These are phyloP conservation scores for Pestalotiopsis sp. DNA, from an alignment of 2,329 filamentous ascomycete genomes.

Conservation along the genomic window DNA sequence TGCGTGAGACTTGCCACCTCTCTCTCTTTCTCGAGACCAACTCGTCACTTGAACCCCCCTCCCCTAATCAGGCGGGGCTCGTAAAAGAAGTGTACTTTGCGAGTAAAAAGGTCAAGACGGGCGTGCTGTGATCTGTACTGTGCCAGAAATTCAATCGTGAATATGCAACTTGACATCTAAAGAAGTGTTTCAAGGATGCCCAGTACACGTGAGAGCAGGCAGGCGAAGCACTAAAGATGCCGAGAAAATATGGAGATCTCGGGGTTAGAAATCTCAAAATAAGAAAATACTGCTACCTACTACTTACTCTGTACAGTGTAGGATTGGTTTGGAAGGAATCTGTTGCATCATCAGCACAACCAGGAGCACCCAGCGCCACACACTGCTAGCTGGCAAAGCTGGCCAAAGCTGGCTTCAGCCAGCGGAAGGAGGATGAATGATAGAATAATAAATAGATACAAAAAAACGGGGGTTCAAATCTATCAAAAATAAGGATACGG, in stretches of 20 bases:
- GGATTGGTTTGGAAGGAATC: background rate
- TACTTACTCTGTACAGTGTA: background rate
- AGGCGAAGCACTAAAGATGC: background rate
- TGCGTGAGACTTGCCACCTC: background rate
- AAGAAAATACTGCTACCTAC: background rate
- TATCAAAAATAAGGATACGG: background rate
- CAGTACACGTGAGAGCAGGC: background rate
- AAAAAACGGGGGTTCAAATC: background rate
- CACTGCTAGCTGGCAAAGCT: background rate
- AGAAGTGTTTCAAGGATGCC: conserved; percentile 3
- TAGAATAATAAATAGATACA: background rate
- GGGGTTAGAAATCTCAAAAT: background rate
- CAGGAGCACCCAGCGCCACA: background rate
- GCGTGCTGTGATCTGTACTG: background rate
- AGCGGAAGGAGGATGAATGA: no score
- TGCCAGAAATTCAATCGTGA: background rate
- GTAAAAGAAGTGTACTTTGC: background rate
- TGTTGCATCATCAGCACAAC: background rate
- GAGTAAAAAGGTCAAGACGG: background rate
- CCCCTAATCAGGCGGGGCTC: background rate
- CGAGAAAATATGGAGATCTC: background rate
- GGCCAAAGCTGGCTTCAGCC: no score
- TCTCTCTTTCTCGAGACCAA: background rate
- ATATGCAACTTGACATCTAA: background rate
- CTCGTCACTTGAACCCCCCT: background rate